Evolutionary conservation across 139 green algal species (phyloP).

Genomic region (Chlamydomonas eustigma): DNA sequence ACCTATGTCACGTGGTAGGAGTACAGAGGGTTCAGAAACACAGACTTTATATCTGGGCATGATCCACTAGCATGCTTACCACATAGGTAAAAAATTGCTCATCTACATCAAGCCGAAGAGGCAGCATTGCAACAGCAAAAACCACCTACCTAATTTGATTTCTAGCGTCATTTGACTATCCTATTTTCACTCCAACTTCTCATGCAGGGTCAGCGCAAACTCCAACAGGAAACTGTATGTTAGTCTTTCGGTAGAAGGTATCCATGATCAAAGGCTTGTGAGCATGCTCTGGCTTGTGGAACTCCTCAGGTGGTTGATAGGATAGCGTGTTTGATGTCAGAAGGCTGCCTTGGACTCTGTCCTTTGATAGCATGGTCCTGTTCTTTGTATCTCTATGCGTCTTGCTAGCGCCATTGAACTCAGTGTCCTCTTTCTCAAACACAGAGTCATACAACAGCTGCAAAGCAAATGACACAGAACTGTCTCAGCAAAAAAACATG

Average conservation of each 20-base stretch:
- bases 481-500: background rate
- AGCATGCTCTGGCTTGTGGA: constrained; percentile 70
- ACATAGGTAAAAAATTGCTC: no score
- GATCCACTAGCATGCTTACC: no score
- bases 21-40: no score
- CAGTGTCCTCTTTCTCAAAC: constrained; percentile 60
- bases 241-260: constrained; percentile 75
- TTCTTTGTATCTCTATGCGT: constrained; percentile 73
- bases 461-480: background rate
- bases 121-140: no score
- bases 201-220: constrained; percentile 30
- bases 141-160: no score
- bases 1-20: no score
- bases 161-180: no score
- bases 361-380: constrained; percentile 54
- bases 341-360: constrained; percentile 44
- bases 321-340: constrained; percentile 49
- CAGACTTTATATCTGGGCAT: no score
- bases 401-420: constrained; percentile 46
- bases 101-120: no score
- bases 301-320: constrained; percentile 41
- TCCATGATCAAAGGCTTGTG: constrained; percentile 66
- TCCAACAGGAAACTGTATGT: constrained; percentile 53
- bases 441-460: constrained; percentile 75
- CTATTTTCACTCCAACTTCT: background rate